Conservation (phyloP, 1,284 basidiomycete genomes). For the Austroboletus novae-zelandiae region DNA sequence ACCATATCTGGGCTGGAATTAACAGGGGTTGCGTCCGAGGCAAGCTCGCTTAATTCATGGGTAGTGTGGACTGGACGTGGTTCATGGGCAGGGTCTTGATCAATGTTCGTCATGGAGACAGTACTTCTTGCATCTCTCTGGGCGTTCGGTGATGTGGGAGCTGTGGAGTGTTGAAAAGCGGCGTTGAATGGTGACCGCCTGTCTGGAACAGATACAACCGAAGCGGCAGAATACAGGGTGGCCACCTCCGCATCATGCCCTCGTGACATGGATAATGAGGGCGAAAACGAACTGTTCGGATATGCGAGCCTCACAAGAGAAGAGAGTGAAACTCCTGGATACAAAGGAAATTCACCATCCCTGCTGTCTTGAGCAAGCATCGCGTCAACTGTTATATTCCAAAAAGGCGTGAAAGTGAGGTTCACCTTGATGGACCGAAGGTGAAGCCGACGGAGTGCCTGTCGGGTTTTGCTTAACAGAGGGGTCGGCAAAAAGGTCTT, state of each 20-base stretch:
- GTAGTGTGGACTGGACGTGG: slow-evolving; percentile 58
- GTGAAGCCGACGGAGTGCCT: slow-evolving; percentile 11
- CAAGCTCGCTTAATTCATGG: slow-evolving; percentile 70
- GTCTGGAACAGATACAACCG: slow-evolving; percentile 68
- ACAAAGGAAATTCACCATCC: slow-evolving; percentile 23
- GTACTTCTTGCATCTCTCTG: slow-evolving; percentile 17
- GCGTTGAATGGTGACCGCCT: slow-evolving; percentile 36
- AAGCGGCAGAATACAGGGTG: slow-evolving; percentile 81
- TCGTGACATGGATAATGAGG: slow-evolving; percentile 31
- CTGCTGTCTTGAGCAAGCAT: slow-evolving; percentile 12
- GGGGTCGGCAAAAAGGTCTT: slow-evolving; percentile 14
- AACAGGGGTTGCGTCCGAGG: slow-evolving; percentile 73
- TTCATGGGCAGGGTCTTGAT: slow-evolving; percentile 26
- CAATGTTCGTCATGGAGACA: slow-evolving; percentile 19
- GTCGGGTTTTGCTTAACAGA: slow-evolving; percentile 20
- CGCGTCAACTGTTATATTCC: slow-evolving; percentile 10
- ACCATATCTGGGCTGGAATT: slow-evolving; percentile 63
- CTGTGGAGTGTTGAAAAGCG: slow-evolving; percentile 35
- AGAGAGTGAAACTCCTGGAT: slow-evolving; percentile 63
- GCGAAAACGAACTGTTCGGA: slow-evolving; percentile 70
- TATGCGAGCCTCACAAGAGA: slow-evolving; percentile 77
- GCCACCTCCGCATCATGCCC: slow-evolving; percentile 72
- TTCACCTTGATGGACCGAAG: slow-evolving; percentile 23
- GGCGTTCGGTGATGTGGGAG: slow-evolving; percentile 37
- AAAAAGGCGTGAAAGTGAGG: neutral